phyloP scores from a whole-genome alignment of 75 land plant species.

The Larix kaempferi region DNA sequence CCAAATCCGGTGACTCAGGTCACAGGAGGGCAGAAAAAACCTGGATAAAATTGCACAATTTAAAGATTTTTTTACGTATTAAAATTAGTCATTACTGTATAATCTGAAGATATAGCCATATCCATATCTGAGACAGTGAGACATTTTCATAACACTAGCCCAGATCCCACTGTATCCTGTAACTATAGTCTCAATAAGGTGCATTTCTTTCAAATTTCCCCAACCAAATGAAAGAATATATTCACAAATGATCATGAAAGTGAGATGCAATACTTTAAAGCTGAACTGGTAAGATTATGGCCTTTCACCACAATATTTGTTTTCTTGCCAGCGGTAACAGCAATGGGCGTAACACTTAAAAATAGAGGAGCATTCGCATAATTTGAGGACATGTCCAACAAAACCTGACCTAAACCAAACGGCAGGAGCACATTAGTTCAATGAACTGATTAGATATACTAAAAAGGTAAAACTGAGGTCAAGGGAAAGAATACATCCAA shows the following conservation, averaged over 20 bases:
- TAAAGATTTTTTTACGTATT: too few species aligned
- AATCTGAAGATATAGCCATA: too few species aligned
- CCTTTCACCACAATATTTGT: slow-evolving; percentile 55
- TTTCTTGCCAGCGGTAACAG: slow-evolving; percentile 37
- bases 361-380: slow-evolving; percentile 20
- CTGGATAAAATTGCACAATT: too few species aligned
- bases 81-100: too few species aligned
- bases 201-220: neutral
- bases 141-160: too few species aligned
- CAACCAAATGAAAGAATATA: neutral
- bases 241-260: neutral
- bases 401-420: slow-evolving; percentile 49
- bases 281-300: slow-evolving; percentile 31
- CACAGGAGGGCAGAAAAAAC: too few species aligned
- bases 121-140: too few species aligned
- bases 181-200: neutral
- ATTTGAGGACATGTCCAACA: slow-evolving; percentile 27
- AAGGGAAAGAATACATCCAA: neutral
- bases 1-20: too few species aligned
- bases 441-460: neutral
- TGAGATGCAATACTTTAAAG: slow-evolving; percentile 36
- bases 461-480: neutral
- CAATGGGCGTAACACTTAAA: slow-evolving; percentile 54
- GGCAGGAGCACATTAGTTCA: neutral
- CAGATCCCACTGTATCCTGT: too few species aligned